Conservation (phyloP, 2,329 filamentous ascomycete genomes). For the Claviceps capensis region DNA sequence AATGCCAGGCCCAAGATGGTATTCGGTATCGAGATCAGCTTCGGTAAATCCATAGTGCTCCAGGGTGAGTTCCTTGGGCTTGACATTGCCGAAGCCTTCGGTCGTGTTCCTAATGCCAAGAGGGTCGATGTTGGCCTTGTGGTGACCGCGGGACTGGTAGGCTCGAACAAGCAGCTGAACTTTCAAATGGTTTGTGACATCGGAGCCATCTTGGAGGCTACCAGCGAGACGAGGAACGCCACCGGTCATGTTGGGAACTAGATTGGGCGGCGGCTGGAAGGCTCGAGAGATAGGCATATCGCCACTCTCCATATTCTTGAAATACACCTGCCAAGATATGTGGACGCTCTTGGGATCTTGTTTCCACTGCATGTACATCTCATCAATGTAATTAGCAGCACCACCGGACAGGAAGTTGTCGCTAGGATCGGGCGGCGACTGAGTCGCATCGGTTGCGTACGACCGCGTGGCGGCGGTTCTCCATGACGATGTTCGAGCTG, state of each 20-base stretch:
- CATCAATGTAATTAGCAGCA: constrained; percentile 97
- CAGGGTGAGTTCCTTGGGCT: constrained; percentile 83
- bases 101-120: constrained; percentile 68
- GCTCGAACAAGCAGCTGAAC: constrained; percentile 93
- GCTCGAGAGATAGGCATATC: constrained; percentile 96
- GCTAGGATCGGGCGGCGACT: constrained; percentile 58
- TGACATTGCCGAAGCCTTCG: constrained; percentile 73
- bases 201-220: constrained; percentile 55
- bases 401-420: constrained; percentile 95
- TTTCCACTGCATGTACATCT: constrained; percentile 99
- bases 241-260: constrained; percentile 70
- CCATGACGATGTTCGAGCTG: constrained; percentile 27
- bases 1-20: constrained; percentile 85
- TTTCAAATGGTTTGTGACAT: constrained; percentile 93
- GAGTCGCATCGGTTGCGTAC: constrained; percentile 39
- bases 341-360: constrained; percentile 86
- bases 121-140: constrained; percentile 96
- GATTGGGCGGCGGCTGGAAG: constrained; percentile 87
- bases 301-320: constrained; percentile 97
- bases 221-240: constrained; percentile 63
- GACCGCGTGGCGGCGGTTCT: constrained; percentile 31
- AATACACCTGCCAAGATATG: constrained; percentile 98
- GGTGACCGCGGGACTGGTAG: constrained; percentile 94
- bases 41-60: constrained; percentile 94
- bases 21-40: constrained; percentile 85